phyloP scores from a whole-genome alignment of 2,329 filamentous ascomycete species.

The Phoma herbarum region DNA sequence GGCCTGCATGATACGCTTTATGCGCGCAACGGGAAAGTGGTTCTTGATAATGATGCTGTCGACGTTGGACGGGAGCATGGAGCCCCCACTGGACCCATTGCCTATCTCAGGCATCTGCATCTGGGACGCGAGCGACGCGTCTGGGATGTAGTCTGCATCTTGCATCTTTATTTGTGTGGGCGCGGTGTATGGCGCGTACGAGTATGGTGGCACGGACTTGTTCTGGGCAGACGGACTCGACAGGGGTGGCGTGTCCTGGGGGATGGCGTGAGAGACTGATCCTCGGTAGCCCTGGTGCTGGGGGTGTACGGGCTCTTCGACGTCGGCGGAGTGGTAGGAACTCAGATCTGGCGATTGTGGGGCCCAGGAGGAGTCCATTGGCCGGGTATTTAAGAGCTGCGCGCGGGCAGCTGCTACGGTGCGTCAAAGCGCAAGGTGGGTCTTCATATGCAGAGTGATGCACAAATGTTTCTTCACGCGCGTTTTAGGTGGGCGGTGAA shows the following conservation, averaged over 20 bases:
- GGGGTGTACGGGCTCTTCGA: slow-evolving; percentile 44
- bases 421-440: slow-evolving; percentile 26
- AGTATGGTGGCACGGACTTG: slow-evolving; percentile 21
- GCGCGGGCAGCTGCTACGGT: slow-evolving; percentile 16
- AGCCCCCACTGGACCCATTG: slow-evolving; percentile 34
- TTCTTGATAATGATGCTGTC: slow-evolving; percentile 81
- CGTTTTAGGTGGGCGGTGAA: slow-evolving; percentile 21
- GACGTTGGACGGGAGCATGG: slow-evolving; percentile 40
- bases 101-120: slow-evolving; percentile 29
- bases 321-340: slow-evolving; percentile 55
- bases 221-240: slow-evolving; percentile 27
- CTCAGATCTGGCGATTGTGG: slow-evolving; percentile 59
- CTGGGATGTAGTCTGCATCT: slow-evolving; percentile 50
- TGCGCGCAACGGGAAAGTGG: slow-evolving; percentile 95
- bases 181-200: slow-evolving; percentile 43
- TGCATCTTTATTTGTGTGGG: slow-evolving; percentile 42
- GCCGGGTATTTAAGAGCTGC: slow-evolving; percentile 28
- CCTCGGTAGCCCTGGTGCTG: slow-evolving; percentile 51
- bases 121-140: slow-evolving; percentile 39
- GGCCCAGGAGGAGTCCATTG: slow-evolving; percentile 50
- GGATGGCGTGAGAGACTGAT: slow-evolving; percentile 43
- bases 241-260: slow-evolving; percentile 34
- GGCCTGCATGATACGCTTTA: slow-evolving; percentile 99
- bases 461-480: slow-evolving; percentile 7
- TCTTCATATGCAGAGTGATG: slow-evolving; percentile 20